A percentile compares a stretch with the other conserved stretches of the same genome.
Evolutionary conservation across 805 yeast genomes (phyloP).

Genomic region (Spathaspora hagerdaliae): DNA sequence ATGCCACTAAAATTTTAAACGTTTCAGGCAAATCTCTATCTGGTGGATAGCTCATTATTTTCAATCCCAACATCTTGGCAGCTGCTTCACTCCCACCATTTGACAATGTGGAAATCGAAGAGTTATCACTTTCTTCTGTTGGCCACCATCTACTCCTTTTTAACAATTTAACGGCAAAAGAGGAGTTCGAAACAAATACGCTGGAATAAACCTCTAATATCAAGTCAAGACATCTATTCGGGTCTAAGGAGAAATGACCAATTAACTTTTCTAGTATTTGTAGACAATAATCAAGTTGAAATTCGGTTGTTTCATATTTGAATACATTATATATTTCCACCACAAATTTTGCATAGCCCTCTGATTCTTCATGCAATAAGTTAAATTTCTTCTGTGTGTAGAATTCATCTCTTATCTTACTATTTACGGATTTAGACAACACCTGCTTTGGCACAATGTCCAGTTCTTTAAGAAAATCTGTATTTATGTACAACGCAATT

Average conservation of each 20-base stretch:
- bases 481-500: constrained; percentile 23
- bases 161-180: constrained; percentile 48
- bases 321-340: constrained; percentile 45
- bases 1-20: constrained; percentile 43
- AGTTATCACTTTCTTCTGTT: constrained; percentile 22
- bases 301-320: constrained; percentile 29
- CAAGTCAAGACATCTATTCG: constrained; percentile 63
- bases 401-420: constrained; percentile 37
- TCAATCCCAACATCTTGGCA: constrained; percentile 50
- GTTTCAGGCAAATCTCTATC: constrained; percentile 39
- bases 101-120: constrained; percentile 28
- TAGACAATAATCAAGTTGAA: constrained; percentile 41
- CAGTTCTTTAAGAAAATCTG: constrained; percentile 23
- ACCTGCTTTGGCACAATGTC: constrained; percentile 28
- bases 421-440: constrained; percentile 35
- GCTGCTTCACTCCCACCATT: constrained; percentile 56
- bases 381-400: constrained; percentile 57
- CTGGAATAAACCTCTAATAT: constrained; percentile 50
- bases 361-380: constrained; percentile 67
- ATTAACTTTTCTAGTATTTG: constrained; percentile 53
- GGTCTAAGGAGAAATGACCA: constrained; percentile 75
- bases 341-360: constrained; percentile 69
- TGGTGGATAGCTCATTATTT: constrained; percentile 25
- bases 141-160: constrained; percentile 71
- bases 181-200: constrained; percentile 40